Evolutionary conservation across 2,329 filamentous ascomycete species (phyloP).

Genomic region (Fusarium zealandicum): DNA sequence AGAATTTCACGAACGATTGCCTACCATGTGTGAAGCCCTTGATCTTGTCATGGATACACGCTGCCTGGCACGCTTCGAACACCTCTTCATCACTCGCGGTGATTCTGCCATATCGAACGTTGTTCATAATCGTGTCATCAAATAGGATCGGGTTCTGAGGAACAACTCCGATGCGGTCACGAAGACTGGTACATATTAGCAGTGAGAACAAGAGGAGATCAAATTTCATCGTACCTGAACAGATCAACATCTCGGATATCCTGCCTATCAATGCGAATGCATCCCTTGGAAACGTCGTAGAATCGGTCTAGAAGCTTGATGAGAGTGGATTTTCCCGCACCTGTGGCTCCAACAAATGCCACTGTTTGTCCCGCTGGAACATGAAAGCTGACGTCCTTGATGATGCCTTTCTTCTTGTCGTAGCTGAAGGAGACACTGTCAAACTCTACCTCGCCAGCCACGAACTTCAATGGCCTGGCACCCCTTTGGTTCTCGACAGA

Average conservation of each 20-base stretch:
- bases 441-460: conserved; percentile 63
- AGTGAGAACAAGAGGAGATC: background rate
- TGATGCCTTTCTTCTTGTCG: conserved; percentile 64
- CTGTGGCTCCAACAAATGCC: conserved; percentile 67
- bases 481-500: conserved; percentile 60
- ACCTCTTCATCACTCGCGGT: conserved; percentile 63
- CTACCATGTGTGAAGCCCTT: conserved; percentile 58
- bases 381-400: conserved; percentile 61
- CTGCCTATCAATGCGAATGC: conserved; percentile 63
- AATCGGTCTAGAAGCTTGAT: conserved; percentile 66
- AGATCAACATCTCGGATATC: conserved; percentile 63
- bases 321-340: conserved; percentile 66
- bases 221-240: conserved; percentile 48
- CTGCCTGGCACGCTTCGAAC: conserved; percentile 60
- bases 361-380: conserved; percentile 61
- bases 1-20: background rate
- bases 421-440: conserved; percentile 65
- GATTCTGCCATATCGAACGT: conserved; percentile 63
- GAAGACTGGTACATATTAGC: conserved; percentile 51
- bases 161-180: conserved; percentile 62
- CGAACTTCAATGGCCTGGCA: conserved; percentile 58
- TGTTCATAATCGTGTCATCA: conserved; percentile 66
- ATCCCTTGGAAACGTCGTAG: conserved; percentile 62
- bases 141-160: conserved; percentile 64
- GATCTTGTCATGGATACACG: conserved; percentile 66